A percentile compares a stretch with the other conserved stretches of the same genome.
These are phyloP conservation scores for Cordyceps militaris DNA, from an alignment of 2,329 filamentous ascomycete species.

Conservation along the genomic window DNA sequence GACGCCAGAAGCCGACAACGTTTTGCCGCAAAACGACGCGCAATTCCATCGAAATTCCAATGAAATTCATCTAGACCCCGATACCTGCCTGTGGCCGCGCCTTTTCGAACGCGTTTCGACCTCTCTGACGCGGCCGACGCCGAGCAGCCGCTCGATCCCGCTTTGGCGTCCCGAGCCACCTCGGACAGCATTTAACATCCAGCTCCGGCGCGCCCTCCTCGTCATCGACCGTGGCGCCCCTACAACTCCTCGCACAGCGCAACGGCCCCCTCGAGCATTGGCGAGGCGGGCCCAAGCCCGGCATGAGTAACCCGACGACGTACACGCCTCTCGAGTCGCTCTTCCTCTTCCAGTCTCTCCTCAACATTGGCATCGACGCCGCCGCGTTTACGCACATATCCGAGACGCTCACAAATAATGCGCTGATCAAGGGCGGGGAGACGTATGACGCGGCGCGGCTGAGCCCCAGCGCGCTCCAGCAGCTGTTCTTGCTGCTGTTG, in stretches of 20 bases:
- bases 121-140: background rate
- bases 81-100: background rate
- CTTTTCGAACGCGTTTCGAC: conserved; percentile 1
- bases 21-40: conserved; percentile 2
- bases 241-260: conserved; percentile 46
- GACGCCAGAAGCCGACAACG: background rate
- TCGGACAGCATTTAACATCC: background rate
- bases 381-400: conserved; percentile 66
- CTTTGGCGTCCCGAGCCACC: background rate
- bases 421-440: conserved; percentile 61
- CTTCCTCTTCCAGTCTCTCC: conserved; percentile 74
- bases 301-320: conserved; percentile 51
- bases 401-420: conserved; percentile 65
- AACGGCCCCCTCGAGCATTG: conserved; percentile 48
- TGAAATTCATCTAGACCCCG: background rate
- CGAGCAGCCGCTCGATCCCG: background rate
- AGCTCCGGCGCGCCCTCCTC: background rate
- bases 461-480: conserved; percentile 68
- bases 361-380: conserved; percentile 57
- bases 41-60: background rate
- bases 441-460: conserved; percentile 69
- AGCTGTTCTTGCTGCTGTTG: conserved; percentile 70
- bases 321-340: conserved; percentile 84
- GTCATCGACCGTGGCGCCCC: conserved; percentile 43
- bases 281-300: conserved; percentile 45